These are phyloP conservation scores for Echria macrotheca DNA, from an alignment of 495 filamentous ascomycete species.

Conservation along the genomic window DNA sequence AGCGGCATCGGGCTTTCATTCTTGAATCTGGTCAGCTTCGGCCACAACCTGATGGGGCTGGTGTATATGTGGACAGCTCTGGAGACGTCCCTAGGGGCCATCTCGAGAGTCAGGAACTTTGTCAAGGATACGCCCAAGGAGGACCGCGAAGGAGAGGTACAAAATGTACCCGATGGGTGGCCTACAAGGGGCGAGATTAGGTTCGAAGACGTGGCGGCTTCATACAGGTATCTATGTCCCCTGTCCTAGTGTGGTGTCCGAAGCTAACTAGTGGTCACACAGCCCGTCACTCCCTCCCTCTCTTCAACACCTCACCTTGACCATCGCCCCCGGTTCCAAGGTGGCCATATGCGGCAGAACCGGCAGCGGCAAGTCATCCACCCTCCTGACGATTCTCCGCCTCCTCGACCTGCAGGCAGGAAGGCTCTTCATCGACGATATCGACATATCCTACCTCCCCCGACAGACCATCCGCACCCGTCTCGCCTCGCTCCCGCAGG, in stretches of 20 bases:
- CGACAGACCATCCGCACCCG: conserved; percentile 9
- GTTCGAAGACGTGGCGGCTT: background rate
- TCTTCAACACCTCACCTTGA: conserved; percentile 10
- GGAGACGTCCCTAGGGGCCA: background rate
- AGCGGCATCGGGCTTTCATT: background rate
- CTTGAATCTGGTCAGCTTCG: background rate
- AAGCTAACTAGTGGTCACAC: conserved; percentile 19
- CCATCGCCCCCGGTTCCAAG: conserved; percentile 11
- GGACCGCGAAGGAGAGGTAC: background rate
- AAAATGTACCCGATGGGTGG: background rate
- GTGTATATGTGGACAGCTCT: background rate
- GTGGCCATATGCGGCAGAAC: conserved; percentile 15
- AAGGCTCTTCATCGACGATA: conserved; percentile 70
- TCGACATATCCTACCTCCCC: conserved; percentile 70
- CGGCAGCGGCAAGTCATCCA: conserved; percentile 68
- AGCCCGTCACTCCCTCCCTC: conserved; percentile 27
- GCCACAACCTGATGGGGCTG: background rate
- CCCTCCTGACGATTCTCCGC: conserved; percentile 81
- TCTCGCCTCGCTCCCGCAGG: conserved; percentile 37
- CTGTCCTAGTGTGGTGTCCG: background rate
- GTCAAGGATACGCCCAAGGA: background rate
- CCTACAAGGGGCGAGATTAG: background rate
- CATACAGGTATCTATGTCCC: background rate
- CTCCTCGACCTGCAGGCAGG: conserved; percentile 77
- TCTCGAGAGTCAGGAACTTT: background rate